Conservation (phyloP, 2,329 filamentous ascomycete species). For the Chalaropsis thielavioides region DNA sequence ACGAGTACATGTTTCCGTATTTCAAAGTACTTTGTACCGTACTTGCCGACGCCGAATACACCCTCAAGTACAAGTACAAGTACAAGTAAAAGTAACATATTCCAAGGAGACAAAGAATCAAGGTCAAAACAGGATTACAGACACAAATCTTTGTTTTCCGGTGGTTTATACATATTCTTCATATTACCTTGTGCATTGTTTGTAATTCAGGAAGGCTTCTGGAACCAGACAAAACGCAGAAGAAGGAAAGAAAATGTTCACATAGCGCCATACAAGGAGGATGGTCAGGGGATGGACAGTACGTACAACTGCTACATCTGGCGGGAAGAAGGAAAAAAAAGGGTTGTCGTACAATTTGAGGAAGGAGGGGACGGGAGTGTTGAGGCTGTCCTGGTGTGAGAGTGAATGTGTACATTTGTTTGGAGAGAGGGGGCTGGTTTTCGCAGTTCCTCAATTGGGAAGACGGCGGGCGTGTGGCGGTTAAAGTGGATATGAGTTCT, state of each 20-base stretch:
- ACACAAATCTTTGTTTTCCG: not conserved
- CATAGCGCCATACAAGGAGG: not conserved
- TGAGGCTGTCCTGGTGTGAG: not conserved
- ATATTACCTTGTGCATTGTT: not conserved
- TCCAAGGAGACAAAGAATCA: not conserved
- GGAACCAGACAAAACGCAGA: not conserved
- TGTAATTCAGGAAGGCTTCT: conserved; percentile 12
- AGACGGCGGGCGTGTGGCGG: not conserved
- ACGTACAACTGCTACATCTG: not conserved
- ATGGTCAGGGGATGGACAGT: not conserved
- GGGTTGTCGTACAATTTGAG: not conserved
- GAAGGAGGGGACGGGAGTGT: not conserved
- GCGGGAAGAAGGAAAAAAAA: not conserved
- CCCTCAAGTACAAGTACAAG: too few relatives aligned
- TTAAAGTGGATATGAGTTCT: not conserved
- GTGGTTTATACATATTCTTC: not conserved
- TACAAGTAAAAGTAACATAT: not conserved
- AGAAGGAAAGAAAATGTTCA: not conserved
- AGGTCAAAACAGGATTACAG: not conserved
- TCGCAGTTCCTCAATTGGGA: not conserved
- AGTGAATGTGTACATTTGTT: not conserved
- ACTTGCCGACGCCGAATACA: not conserved
- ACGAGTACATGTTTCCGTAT: not conserved
- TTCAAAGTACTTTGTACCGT: not conserved
- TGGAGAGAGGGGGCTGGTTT: not conserved